Evolutionary conservation across 371 early-diverging fungal genomes (phyloP).

Genomic region (Lichtheimia ornata): DNA sequence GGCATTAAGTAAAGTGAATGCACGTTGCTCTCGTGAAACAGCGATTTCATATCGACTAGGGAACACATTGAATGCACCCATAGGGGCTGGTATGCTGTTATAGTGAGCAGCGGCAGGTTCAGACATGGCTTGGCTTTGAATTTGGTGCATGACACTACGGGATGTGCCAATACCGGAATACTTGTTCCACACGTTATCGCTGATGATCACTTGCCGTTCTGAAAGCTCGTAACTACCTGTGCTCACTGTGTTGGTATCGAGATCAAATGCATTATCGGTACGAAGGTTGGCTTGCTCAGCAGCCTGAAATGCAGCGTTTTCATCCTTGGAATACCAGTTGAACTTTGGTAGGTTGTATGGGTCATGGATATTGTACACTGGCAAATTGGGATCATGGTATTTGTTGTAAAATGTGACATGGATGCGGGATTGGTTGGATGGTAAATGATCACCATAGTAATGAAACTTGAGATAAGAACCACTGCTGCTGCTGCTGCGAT

Average conservation of each 20-base stretch:
- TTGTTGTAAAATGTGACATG: constrained; percentile 30
- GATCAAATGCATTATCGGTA: constrained; percentile 29
- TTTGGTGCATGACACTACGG: background rate
- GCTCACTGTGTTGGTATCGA: constrained; percentile 14
- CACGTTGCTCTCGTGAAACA: constrained; percentile 27
- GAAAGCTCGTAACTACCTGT: constrained; percentile 22
- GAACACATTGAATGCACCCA: constrained; percentile 26
- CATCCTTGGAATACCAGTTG: constrained; percentile 29
- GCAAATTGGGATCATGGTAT: constrained; percentile 29
- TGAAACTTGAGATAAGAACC: constrained; percentile 31
- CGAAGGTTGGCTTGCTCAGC: constrained; percentile 31
- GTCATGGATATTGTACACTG: constrained; percentile 20
- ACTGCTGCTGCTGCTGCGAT: constrained; percentile 12
- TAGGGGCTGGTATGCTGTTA: constrained; percentile 9
- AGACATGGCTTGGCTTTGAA: constrained; percentile 15
- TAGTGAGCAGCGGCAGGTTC: constrained; percentile 7
- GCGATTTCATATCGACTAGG: constrained; percentile 14
- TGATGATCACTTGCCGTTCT: constrained; percentile 18
- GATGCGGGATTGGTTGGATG: constrained; percentile 13
- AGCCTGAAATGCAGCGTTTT: constrained; percentile 29
- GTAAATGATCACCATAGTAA: constrained; percentile 21
- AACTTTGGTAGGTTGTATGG: constrained; percentile 11
- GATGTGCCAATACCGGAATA: constrained; percentile 24
- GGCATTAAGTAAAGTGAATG: constrained; percentile 34
- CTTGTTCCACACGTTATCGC: constrained; percentile 22